Evolutionary conservation across 2,329 filamentous ascomycete species (phyloP).

Genomic region (Aspergillus udagawae): DNA sequence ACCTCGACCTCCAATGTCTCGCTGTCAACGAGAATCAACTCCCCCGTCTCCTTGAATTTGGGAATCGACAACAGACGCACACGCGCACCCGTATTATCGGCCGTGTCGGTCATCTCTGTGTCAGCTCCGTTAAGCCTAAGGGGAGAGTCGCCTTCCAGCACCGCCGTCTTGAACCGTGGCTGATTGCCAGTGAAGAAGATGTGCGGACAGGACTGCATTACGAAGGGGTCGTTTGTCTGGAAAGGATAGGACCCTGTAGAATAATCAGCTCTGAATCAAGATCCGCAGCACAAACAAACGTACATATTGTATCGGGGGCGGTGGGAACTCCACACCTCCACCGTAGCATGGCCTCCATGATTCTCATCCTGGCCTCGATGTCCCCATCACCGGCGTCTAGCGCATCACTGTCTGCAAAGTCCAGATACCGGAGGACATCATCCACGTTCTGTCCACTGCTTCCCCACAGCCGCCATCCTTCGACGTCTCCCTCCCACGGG

Average conservation of each 20-base stretch:
- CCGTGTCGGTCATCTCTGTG: constrained; percentile 28
- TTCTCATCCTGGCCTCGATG: constrained; percentile 69
- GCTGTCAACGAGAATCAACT: constrained; percentile 77
- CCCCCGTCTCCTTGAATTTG: constrained; percentile 70
- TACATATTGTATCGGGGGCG: constrained; percentile 91
- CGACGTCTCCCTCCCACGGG: constrained; percentile 84
- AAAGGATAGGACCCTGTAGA: constrained; percentile 85
- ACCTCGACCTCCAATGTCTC: constrained; percentile 78
- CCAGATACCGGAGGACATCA: constrained; percentile 88
- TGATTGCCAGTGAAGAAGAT: constrained; percentile 88
- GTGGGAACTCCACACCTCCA: constrained; percentile 92
- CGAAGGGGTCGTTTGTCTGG: constrained; percentile 87
- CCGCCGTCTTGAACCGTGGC: constrained; percentile 67
- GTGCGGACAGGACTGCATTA: constrained; percentile 80
- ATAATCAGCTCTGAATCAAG: constrained; percentile 9
- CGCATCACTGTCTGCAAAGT: constrained; percentile 37
- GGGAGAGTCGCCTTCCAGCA: constrained; percentile 54
- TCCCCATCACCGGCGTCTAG: constrained; percentile 26
- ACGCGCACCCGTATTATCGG: constrained; percentile 56
- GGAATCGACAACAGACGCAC: constrained; percentile 82
- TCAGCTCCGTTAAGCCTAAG: constrained; percentile 31
- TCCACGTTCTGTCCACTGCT: constrained; percentile 90
- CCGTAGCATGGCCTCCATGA: constrained; percentile 92
- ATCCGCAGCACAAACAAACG: constrained; percentile 35
- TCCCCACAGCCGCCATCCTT: constrained; percentile 82